Base-by-base conservation (phyloP, 768 basidiomycete species). In the Naganishia friedmannii region DNA sequence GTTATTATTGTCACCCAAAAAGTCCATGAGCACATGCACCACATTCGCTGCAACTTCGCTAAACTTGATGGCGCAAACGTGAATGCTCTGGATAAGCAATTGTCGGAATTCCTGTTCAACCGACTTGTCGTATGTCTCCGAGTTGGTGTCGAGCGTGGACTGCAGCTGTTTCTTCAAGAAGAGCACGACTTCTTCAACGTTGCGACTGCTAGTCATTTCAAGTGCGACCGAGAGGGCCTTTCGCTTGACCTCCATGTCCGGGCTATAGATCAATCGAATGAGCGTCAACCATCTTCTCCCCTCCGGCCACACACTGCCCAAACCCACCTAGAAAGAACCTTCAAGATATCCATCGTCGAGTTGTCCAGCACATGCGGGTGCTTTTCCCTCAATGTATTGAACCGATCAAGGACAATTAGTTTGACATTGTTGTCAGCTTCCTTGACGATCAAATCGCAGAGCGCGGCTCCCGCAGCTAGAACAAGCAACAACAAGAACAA, bases 361-460 rank as follows among this genome's bases (percentile, higher is more conserved):
- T 88, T 86, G 77, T 98, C 93, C 48, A 98, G 83, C 45, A 97
- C 88, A 70, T 81, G 80, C 21, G 91, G 93, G 80, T 97, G 93
- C 77, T 89, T 91, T 5, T 87, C 84, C 53, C 91, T 87, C 26
- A 99, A 84, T 39, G 82, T 82, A 67, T 97, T 91, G 42, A 99
- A 86, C 54, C 96, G 88, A 77, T 95, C 91, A 29, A 99, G 85
- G 21, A 98, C 95, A 70, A 98, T 98, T 54, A 97, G 86, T 82
- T 97, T 98, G 81, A 97, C 95, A 75, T 99, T 99, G 83, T 98
- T 99, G 83, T 98, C 95, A 1, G 93, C 92, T 82, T 98, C 95
- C 82, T 94, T 95, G 80, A 90, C 85, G 70, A 93, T 88, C 55
- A 98, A 87, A 73, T 87, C 90, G 76, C 96, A 91, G 73, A 95